Evolutionary conservation across 2,329 filamentous ascomycete genomes (phyloP).

Genomic region (Boeremia exigua): DNA sequence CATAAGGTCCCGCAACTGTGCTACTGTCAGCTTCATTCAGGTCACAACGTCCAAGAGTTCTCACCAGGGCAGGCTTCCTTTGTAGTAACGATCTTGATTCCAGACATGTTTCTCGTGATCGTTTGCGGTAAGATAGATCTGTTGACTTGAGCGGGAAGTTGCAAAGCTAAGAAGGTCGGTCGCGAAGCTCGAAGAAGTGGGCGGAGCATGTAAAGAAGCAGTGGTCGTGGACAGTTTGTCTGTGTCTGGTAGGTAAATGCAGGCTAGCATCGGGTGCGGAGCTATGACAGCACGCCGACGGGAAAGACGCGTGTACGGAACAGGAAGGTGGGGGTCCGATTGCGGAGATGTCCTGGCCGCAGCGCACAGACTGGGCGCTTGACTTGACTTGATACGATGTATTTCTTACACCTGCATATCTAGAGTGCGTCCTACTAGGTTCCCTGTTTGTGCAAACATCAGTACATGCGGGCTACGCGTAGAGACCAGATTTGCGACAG

Average conservation of each 20-base stretch:
- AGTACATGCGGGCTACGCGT: no score
- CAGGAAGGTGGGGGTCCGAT: conserved; percentile 18
- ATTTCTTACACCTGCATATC: no score
- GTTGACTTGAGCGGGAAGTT: not conserved
- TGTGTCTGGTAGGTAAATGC: conserved; percentile 28
- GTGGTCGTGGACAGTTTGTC: conserved; percentile 16
- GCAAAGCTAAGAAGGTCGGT: not conserved
- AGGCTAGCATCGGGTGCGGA: conserved; percentile 30
- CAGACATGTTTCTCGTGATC: conserved; percentile 46
- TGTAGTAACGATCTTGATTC: conserved; percentile 53
- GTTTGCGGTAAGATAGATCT: not conserved
- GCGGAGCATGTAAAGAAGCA: conserved; percentile 9
- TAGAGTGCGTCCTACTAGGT: no score
- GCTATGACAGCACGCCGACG: conserved; percentile 14
- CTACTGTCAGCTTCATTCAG: conserved; percentile 13
- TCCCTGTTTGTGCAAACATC: no score
- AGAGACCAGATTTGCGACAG: no score
- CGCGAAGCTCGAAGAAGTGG: conserved; percentile 3
- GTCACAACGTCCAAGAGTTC: conserved; percentile 18
- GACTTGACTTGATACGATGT: no score
- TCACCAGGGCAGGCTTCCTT: conserved; percentile 53
- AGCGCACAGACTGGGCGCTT: not conserved
- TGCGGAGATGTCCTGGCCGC: not conserved
- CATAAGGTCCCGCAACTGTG: conserved; percentile 52
- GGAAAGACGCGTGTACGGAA: conserved; percentile 5